phyloP scores from a whole-genome alignment of 1,284 basidiomycete species.

The Somion occarium region DNA sequence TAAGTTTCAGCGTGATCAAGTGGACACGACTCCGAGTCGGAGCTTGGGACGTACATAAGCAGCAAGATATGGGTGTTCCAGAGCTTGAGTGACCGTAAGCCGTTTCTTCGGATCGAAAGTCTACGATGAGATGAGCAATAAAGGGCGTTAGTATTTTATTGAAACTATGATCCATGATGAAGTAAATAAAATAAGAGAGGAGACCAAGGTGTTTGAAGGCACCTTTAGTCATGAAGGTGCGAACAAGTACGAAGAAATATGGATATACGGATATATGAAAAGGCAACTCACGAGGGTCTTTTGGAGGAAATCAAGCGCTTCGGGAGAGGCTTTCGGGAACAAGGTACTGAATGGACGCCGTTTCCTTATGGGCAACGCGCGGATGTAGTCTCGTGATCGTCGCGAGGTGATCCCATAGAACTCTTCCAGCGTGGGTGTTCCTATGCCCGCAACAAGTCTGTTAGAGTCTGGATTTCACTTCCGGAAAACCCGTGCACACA shows the following conservation, averaged over 20 bases:
- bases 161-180: conserved; percentile 2
- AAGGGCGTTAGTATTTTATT: neutral
- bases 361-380: conserved; percentile 70
- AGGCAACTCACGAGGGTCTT: conserved; percentile 65
- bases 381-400: conserved; percentile 82
- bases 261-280: too few relatives aligned
- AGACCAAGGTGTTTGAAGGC: too few relatives aligned
- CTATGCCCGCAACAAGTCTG: conserved; percentile 22
- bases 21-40: neutral
- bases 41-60: conserved; percentile 42
- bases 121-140: conserved; percentile 23
- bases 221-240: too few relatives aligned
- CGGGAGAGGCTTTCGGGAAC: conserved; percentile 66
- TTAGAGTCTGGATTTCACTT: neutral
- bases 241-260: too few relatives aligned
- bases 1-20: conserved; percentile 3
- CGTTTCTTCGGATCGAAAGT: conserved; percentile 88
- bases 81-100: conserved; percentile 80
- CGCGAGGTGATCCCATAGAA: conserved; percentile 84
- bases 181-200: neutral
- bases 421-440: conserved; percentile 82
- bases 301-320: conserved; percentile 81
- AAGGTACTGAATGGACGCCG: conserved; percentile 53
- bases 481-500: neutral
- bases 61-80: conserved; percentile 72